Evolutionary conservation across 345 rosid species (phyloP).

Genomic region (Moricandia arvensis): DNA sequence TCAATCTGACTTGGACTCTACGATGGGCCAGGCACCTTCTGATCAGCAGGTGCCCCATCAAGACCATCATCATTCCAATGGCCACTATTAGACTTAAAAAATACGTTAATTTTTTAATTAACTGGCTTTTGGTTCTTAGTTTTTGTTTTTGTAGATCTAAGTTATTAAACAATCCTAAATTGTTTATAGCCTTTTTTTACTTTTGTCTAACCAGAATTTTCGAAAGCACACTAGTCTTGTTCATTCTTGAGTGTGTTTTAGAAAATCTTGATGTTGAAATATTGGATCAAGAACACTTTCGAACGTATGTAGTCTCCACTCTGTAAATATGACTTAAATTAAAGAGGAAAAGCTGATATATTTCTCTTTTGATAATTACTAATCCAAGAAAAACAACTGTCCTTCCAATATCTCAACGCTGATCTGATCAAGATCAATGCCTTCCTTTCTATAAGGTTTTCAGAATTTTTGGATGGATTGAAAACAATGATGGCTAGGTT

Average conservation of each 20-base stretch:
- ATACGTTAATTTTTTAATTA: too few species aligned
- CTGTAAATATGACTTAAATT: too few species aligned
- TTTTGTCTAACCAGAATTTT: neutral
- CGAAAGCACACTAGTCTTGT: neutral
- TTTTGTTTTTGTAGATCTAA: neutral
- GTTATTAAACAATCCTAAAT: neutral
- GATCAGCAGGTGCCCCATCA: too few species aligned
- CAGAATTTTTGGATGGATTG: neutral
- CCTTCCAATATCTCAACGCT: slow-evolving; percentile 30
- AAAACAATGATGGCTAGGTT: neutral
- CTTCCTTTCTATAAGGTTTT: neutral
- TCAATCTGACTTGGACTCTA: too few species aligned
- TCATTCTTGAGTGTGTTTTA: neutral
- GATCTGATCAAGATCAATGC: slow-evolving; percentile 5
- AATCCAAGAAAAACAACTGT: neutral
- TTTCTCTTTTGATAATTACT: too few species aligned
- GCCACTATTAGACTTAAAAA: too few species aligned
- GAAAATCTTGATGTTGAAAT: neutral
- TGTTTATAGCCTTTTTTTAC: neutral
- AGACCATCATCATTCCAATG: too few species aligned
- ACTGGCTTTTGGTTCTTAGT: neutral
- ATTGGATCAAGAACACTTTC: neutral
- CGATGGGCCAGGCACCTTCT: too few species aligned
- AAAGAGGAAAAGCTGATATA: too few species aligned
- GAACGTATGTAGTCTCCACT: neutral